A percentile compares a stretch with the other conserved stretches of the same genome.
Evolutionary conservation across 768 basidiomycete species (phyloP).

Genomic region (Lactarius evosmus): DNA sequence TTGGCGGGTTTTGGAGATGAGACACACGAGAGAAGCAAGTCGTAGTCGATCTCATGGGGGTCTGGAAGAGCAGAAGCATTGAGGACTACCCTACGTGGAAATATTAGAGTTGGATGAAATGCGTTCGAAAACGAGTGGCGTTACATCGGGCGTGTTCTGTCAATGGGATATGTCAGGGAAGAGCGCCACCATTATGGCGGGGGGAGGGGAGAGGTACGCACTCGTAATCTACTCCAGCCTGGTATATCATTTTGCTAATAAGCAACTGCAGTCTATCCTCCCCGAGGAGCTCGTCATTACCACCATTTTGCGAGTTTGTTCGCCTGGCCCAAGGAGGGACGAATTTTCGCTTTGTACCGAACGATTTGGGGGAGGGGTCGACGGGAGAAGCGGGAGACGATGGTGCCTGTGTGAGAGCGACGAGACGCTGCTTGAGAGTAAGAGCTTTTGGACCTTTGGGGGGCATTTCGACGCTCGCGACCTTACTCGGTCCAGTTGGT

Average conservation of each 20-base stretch:
- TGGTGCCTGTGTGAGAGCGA: constrained; percentile 54
- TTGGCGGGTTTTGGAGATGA: constrained; percentile 23
- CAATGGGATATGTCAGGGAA: constrained; percentile 26
- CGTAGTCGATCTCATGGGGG: constrained; percentile 71
- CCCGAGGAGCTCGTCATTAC: constrained; percentile 28
- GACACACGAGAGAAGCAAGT: constrained; percentile 62
- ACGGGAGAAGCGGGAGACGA: constrained; percentile 42
- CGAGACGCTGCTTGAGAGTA: constrained; percentile 63
- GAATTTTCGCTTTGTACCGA: constrained; percentile 39
- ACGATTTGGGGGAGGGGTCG: constrained; percentile 34
- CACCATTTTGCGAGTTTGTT: constrained; percentile 31
- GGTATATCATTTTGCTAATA: constrained; percentile 73
- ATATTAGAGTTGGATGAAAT: not conserved
- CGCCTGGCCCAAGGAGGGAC: constrained; percentile 52
- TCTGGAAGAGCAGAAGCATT: constrained; percentile 83
- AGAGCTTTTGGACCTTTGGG: constrained; percentile 26
- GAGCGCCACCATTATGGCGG: constrained; percentile 6
- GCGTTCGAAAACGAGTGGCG: not conserved
- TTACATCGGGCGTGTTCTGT: constrained; percentile 83
- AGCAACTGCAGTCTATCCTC: constrained; percentile 57
- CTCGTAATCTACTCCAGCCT: constrained; percentile 90
- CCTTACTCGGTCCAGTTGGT: not conserved
- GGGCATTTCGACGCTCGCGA: constrained; percentile 2
- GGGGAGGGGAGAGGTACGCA: constrained; percentile 38
- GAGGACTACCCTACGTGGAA: constrained; percentile 65